A percentile compares a stretch with the other conserved stretches of the same genome.
Conservation (phyloP, 495 filamentous ascomycete species). For the Lasiosphaeria ovina region DNA sequence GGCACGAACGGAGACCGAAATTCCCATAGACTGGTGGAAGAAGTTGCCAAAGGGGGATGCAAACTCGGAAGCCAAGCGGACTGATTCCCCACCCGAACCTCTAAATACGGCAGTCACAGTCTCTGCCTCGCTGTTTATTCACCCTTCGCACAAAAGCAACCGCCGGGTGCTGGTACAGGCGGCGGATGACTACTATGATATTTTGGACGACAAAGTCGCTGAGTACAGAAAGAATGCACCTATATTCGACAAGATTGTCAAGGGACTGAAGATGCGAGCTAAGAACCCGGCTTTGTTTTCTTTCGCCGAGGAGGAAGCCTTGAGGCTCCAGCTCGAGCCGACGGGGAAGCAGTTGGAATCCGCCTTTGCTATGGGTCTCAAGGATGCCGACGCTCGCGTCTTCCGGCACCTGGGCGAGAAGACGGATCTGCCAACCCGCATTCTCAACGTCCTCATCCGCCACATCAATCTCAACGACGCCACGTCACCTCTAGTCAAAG, state of each 20-base stretch:
- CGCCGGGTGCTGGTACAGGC: neutral
- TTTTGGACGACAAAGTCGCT: conserved; percentile 14
- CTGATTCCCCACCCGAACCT: conserved; percentile 22
- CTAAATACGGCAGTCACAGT: conserved; percentile 17
- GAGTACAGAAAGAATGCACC: conserved; percentile 14
- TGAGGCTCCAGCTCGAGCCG: conserved; percentile 17
- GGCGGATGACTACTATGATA: conserved; percentile 14
- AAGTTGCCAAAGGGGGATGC: conserved; percentile 11
- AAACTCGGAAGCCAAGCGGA: conserved; percentile 4
- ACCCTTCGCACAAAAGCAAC: conserved; percentile 23
- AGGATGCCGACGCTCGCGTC: conserved; percentile 12
- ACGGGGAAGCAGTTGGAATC: conserved; percentile 20
- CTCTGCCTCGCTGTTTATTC: conserved; percentile 21
- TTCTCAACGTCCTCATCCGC: conserved; percentile 62
- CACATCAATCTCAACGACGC: conserved; percentile 65
- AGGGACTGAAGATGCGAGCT: conserved; percentile 6
- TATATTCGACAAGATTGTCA: conserved; percentile 10
- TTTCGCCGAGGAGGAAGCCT: conserved; percentile 17
- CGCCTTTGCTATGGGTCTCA: conserved; percentile 20
- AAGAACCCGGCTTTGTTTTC: conserved; percentile 12
- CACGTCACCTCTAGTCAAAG: conserved; percentile 59
- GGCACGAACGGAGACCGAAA: conserved; percentile 19
- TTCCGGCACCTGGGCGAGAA: conserved; percentile 54
- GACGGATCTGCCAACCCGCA: conserved; percentile 46
- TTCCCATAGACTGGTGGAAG: conserved; percentile 28